Evolutionary conservation across 2,329 filamentous ascomycete genomes (phyloP).

Genomic region (Madurella mycetomatis): DNA sequence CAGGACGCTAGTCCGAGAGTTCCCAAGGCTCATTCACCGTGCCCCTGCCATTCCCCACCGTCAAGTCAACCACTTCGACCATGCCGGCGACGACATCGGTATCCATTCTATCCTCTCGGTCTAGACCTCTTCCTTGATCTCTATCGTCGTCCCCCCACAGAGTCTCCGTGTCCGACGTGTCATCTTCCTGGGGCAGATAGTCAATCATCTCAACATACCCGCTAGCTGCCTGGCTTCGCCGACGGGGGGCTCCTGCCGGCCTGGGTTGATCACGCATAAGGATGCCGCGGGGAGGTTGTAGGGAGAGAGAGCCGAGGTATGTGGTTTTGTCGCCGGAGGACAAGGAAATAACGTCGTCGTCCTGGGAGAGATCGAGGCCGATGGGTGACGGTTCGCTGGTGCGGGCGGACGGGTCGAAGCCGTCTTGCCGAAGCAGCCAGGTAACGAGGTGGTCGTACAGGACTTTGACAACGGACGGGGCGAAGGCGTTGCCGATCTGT

Average conservation of each 20-base stretch:
- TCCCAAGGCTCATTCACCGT: background rate
- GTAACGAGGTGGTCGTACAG: constrained; percentile 46
- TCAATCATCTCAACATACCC: no score
- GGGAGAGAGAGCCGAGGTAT: background rate
- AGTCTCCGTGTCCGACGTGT: constrained; percentile 7
- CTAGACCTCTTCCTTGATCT: no score
- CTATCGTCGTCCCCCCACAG: background rate
- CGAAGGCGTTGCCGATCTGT: constrained; percentile 79
- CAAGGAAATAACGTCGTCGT: background rate
- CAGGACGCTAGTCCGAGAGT: background rate
- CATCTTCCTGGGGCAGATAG: background rate
- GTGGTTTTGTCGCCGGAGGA: background rate
- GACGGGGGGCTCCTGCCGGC: no score
- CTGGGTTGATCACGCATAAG: no score
- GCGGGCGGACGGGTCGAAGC: constrained; percentile 21
- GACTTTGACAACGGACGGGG: constrained; percentile 51
- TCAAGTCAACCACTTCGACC: background rate
- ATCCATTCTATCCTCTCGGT: background rate
- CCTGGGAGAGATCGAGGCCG: background rate
- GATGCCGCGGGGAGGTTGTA: no score
- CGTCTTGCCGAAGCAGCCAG: constrained; percentile 44
- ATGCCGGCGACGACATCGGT: no score
- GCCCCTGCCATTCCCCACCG: background rate
- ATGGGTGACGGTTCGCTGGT: no score
- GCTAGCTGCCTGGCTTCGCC: no score